Percentiles rank a stretch among this genome's conserved stretches.
Conservation (phyloP, 805 yeast species). For the Lachancea fermentati region DNA sequence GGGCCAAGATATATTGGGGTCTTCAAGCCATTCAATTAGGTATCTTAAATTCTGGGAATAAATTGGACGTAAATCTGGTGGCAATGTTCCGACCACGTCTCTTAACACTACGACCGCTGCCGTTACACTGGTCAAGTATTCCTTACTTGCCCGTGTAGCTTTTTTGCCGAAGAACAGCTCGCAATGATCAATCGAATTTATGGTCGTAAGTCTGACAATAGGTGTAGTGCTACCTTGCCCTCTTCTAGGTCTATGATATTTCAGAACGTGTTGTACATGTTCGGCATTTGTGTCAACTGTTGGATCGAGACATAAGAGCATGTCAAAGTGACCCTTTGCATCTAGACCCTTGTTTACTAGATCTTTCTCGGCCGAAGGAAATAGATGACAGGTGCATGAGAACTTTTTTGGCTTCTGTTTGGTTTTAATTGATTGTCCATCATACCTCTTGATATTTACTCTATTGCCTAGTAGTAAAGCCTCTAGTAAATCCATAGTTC, state of each 20-base stretch:
- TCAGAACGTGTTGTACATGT: constrained; percentile 31
- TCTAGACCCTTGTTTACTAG: constrained; percentile 19
- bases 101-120: constrained; percentile 80
- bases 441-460: constrained; percentile 50
- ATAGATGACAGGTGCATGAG: constrained; percentile 38
- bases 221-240: constrained; percentile 38
- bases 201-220: constrained; percentile 63
- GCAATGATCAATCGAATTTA: constrained; percentile 81
- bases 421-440: constrained; percentile 54
- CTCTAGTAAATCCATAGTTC: constrained; percentile 66
- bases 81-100: constrained; percentile 75
- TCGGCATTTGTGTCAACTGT: constrained; percentile 41
- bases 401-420: constrained; percentile 28
- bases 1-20: constrained; percentile 56
- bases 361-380: constrained; percentile 35
- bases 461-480: constrained; percentile 62
- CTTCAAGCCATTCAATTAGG: constrained; percentile 55
- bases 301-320: constrained; percentile 59
- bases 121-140: constrained; percentile 59
- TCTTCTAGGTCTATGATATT: constrained; percentile 25
- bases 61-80: constrained; percentile 72
- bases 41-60: constrained; percentile 61
- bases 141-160: constrained; percentile 29
- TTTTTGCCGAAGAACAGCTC: constrained; percentile 43
- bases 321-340: constrained; percentile 40